Percentiles rank a stretch among this genome's conserved stretches.
phyloP scores from a whole-genome alignment of 345 rosid species.

The Syzygium jambos region DNA sequence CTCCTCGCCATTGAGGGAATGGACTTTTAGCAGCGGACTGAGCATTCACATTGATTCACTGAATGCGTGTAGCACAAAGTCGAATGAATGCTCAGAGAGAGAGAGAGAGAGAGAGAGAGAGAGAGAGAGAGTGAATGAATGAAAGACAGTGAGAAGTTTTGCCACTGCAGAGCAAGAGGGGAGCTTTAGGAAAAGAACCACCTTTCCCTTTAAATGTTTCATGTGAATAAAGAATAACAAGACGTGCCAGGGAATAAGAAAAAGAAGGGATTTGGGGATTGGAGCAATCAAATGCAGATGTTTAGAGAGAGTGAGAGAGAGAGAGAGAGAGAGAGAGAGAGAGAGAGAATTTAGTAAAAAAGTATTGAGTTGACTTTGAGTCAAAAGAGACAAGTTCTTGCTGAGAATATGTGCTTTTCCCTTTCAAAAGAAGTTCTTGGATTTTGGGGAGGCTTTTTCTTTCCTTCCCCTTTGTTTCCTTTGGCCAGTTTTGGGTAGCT shows the following conservation, averaged over 20 bases:
- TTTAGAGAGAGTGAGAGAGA: background rate
- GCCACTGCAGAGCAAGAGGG: background rate
- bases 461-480: background rate
- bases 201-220: slow-evolving; percentile 4
- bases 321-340: background rate
- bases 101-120: slow-evolving; percentile 14
- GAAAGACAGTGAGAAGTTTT: background rate
- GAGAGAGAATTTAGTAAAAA: background rate
- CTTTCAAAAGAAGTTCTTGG: background rate
- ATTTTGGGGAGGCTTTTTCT: background rate
- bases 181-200: slow-evolving; percentile 32
- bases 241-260: slow-evolving; percentile 39
- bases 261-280: slow-evolving; percentile 7
- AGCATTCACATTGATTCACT: background rate
- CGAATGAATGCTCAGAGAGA: background rate
- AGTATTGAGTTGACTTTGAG: background rate
- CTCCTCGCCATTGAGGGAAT: slow-evolving; percentile 43
- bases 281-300: background rate
- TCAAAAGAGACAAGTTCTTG: slow-evolving; percentile 1
- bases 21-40: background rate
- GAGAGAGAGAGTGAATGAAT: background rate
- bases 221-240: slow-evolving; percentile 7
- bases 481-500: background rate
- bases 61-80: background rate
- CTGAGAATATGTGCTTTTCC: background rate